phyloP scores from a whole-genome alignment of 352 stramenopile genomes.

The Globisporangium alternatum region DNA sequence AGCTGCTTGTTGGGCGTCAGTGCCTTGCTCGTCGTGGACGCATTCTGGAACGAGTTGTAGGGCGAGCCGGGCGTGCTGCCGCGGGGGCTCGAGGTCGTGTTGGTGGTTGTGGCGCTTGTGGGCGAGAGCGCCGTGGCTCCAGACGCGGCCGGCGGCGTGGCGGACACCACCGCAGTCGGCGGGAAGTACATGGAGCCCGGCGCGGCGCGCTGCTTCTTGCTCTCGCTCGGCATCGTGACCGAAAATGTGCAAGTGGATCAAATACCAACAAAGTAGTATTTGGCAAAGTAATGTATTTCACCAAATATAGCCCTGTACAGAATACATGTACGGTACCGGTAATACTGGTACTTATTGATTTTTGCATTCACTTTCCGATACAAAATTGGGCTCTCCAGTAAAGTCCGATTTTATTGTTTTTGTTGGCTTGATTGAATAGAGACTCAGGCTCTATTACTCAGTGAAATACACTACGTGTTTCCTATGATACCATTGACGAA shows the following conservation, averaged over 20 bases:
- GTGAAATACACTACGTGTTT: too few species aligned
- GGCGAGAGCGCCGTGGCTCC: constrained; percentile 6
- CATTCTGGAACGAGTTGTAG: constrained; percentile 36
- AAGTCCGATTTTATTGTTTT: too few species aligned
- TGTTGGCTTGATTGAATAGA: too few species aligned
- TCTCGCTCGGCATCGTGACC: constrained; percentile 24
- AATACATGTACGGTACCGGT: too few species aligned
- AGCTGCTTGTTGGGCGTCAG: constrained; percentile 72
- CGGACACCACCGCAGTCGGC: constrained; percentile 20
- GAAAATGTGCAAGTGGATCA: background rate
- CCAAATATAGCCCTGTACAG: too few species aligned
- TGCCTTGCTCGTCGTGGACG: constrained; percentile 43
- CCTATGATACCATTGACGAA: background rate
- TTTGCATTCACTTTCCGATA: too few species aligned
- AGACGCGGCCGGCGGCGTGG: constrained; percentile 2
- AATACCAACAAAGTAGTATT: too few species aligned
- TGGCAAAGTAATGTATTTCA: too few species aligned
- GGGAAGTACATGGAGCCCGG: constrained; percentile 48
- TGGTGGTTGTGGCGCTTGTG: constrained; percentile 13
- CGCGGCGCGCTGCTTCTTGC: constrained; percentile 41
- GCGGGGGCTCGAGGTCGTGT: constrained; percentile 21
- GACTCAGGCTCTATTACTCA: too few species aligned
- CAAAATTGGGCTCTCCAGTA: too few species aligned
- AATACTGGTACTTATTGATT: too few species aligned
- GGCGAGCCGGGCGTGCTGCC: constrained; percentile 22